Conservation (phyloP, 2,329 filamentous ascomycete genomes). For the Basipetospora chlamydospora region DNA sequence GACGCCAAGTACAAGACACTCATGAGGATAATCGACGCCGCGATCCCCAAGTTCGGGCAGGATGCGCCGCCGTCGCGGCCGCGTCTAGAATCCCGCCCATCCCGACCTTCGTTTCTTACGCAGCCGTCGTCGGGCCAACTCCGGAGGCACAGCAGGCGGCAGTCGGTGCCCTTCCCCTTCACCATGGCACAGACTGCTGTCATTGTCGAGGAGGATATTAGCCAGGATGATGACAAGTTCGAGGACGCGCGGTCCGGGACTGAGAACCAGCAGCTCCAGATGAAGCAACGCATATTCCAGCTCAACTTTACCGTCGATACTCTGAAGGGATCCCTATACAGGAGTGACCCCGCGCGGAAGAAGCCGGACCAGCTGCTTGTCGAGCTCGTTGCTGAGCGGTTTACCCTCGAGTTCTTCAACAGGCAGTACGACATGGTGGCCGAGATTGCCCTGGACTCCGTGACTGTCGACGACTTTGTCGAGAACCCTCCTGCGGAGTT, state of each 20-base stretch:
- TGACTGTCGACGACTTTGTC: constrained; percentile 90
- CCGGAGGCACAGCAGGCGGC: constrained; percentile 21
- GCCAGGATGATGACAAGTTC: constrained; percentile 49
- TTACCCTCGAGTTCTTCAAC: constrained; percentile 76
- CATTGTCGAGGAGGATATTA: constrained; percentile 62
- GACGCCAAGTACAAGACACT: constrained; percentile 94
- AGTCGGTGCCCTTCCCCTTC: constrained; percentile 63
- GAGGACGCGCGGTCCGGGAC: constrained; percentile 50
- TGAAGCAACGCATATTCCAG: constrained; percentile 86
- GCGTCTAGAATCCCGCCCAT: constrained; percentile 3
- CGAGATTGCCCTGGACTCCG: constrained; percentile 71
- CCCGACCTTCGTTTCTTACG: constrained; percentile 31
- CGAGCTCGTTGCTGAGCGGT: constrained; percentile 80
- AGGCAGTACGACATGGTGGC: constrained; percentile 86
- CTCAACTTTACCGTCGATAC: constrained; percentile 94
- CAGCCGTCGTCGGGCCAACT: constrained; percentile 21
- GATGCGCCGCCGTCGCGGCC: constrained; percentile 10
- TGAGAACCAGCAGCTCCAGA: constrained; percentile 40
- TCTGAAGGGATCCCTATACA: constrained; percentile 82
- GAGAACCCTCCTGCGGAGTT: constrained; percentile 81
- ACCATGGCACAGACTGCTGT: constrained; percentile 59
- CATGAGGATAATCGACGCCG: constrained; percentile 92
- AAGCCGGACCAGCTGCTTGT: constrained; percentile 72
- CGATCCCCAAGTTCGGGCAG: constrained; percentile 66
- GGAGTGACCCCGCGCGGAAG: constrained; percentile 64